phyloP scores from a whole-genome alignment of 345 rosid species.

The Linum tenue region DNA sequence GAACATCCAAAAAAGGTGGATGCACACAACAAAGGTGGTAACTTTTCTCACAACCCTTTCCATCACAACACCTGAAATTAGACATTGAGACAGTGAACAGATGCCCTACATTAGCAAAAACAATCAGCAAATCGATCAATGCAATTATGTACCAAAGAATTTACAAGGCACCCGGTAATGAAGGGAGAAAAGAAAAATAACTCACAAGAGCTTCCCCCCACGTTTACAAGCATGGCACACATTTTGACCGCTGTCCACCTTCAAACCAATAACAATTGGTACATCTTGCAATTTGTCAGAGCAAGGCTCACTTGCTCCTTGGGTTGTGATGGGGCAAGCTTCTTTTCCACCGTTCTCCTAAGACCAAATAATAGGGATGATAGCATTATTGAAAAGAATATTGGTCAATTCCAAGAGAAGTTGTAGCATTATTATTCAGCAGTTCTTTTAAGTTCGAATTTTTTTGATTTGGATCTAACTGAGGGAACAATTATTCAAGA shows the following conservation, averaged over 20 bases:
- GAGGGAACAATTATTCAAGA: too few species aligned
- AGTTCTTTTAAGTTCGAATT: background rate
- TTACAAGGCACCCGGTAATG: background rate
- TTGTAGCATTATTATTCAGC: background rate
- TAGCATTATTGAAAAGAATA: background rate
- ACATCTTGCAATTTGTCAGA: constrained; percentile 15
- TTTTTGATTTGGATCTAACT: too few species aligned
- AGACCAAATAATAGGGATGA: constrained; percentile 30
- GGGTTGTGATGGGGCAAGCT: constrained; percentile 17
- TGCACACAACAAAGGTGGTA: constrained; percentile 42
- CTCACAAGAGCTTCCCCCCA: constrained; percentile 47
- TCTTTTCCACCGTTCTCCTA: constrained; percentile 52
- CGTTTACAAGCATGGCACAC: constrained; percentile 34
- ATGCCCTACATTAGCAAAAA: background rate
- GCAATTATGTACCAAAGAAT: background rate
- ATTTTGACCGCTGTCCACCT: constrained; percentile 15
- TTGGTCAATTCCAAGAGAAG: background rate
- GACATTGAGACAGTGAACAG: background rate
- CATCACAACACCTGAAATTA: constrained; percentile 41
- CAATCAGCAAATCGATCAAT: background rate
- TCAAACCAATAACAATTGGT: constrained; percentile 18
- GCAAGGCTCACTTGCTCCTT: constrained; percentile 22
- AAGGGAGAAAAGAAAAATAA: constrained; percentile 10
- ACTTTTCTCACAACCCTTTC: constrained; percentile 38
- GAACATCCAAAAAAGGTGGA: constrained; percentile 30